A percentile compares a stretch with the other conserved stretches of the same genome.
phyloP scores from a whole-genome alignment of 2,329 filamentous ascomycete species.

The Fusarium stilboides region DNA sequence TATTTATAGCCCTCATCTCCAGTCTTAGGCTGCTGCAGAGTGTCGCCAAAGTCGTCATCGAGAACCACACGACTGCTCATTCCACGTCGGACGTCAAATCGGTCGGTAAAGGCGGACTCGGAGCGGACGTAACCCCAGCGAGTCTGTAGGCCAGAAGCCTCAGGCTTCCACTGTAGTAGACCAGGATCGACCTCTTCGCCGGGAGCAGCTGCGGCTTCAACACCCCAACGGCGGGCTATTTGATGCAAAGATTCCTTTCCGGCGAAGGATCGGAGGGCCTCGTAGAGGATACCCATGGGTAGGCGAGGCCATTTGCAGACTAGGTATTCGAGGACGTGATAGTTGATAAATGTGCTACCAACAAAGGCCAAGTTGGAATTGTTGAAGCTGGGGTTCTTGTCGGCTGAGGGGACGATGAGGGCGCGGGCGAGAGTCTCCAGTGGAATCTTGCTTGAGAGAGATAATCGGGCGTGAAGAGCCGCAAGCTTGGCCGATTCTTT shows the following conservation, averaged over 20 bases:
- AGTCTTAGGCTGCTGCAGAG: slow-evolving; percentile 48
- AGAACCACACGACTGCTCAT: slow-evolving; percentile 84
- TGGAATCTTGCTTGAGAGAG: slow-evolving; percentile 85
- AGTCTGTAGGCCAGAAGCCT: slow-evolving; percentile 61
- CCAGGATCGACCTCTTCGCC: slow-evolving; percentile 94
- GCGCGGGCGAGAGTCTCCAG: slow-evolving; percentile 88
- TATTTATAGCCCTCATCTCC: slow-evolving; percentile 65
- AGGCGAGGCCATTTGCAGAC: slow-evolving; percentile 92
- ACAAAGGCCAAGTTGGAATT: slow-evolving; percentile 87
- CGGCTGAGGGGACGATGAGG: slow-evolving; percentile 88
- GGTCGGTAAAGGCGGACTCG: slow-evolving; percentile 62
- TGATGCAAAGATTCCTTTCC: slow-evolving; percentile 81
- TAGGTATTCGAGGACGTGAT: slow-evolving; percentile 90
- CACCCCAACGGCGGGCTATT: slow-evolving; percentile 89
- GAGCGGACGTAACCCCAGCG: slow-evolving; percentile 68
- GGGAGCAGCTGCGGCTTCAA: slow-evolving; percentile 88
- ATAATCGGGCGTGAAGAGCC: slow-evolving; percentile 90
- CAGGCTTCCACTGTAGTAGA: slow-evolving; percentile 82
- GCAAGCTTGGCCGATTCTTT: slow-evolving; percentile 87
- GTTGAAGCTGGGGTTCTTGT: slow-evolving; percentile 85
- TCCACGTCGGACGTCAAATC: slow-evolving; percentile 71
- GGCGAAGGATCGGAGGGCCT: slow-evolving; percentile 86
- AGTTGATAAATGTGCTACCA: slow-evolving; percentile 86
- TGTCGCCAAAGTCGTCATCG: slow-evolving; percentile 88
- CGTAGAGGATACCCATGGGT: slow-evolving; percentile 88